phyloP scores from a whole-genome alignment of 257 asterid genomes.

The Scutellaria galericulata region DNA sequence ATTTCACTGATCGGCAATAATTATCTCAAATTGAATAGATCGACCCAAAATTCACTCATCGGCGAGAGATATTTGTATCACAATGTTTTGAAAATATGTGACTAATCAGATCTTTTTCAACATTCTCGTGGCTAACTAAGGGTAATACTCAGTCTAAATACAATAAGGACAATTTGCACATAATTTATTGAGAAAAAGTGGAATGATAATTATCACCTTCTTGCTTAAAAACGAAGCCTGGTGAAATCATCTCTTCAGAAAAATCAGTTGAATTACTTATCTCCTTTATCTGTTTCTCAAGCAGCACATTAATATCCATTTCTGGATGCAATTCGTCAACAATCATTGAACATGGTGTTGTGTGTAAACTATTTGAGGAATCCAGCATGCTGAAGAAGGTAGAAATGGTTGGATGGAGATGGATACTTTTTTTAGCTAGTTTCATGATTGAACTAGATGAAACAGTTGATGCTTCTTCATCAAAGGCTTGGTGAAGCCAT shows the following conservation, averaged over 20 bases:
- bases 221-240: slow-evolving; percentile 27
- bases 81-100: background rate
- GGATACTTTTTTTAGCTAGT: slow-evolving; percentile 48
- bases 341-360: slow-evolving; percentile 28
- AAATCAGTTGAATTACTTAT: slow-evolving; percentile 48
- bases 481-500: slow-evolving; percentile 49
- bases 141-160: slow-evolving; percentile 16
- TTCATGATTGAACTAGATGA: slow-evolving; percentile 64
- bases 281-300: slow-evolving; percentile 55
- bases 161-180: background rate
- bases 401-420: slow-evolving; percentile 55
- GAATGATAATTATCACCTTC: slow-evolving; percentile 44
- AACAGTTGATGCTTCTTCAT: slow-evolving; percentile 43
- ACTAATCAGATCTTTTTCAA: slow-evolving; percentile 16
- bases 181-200: background rate
- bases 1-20: slow-evolving; percentile 19
- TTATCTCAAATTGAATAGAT: slow-evolving; percentile 7
- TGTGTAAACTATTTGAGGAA: slow-evolving; percentile 36
- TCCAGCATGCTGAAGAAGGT: slow-evolving; percentile 52
- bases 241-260: slow-evolving; percentile 26
- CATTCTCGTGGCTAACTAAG: slow-evolving; percentile 26
- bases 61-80: too few relatives aligned
- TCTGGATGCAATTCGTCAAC: slow-evolving; percentile 49
- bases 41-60: background rate
- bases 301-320: slow-evolving; percentile 51